phyloP scores from a whole-genome alignment of 768 basidiomycete species.

The Rhizopogon rudus region DNA sequence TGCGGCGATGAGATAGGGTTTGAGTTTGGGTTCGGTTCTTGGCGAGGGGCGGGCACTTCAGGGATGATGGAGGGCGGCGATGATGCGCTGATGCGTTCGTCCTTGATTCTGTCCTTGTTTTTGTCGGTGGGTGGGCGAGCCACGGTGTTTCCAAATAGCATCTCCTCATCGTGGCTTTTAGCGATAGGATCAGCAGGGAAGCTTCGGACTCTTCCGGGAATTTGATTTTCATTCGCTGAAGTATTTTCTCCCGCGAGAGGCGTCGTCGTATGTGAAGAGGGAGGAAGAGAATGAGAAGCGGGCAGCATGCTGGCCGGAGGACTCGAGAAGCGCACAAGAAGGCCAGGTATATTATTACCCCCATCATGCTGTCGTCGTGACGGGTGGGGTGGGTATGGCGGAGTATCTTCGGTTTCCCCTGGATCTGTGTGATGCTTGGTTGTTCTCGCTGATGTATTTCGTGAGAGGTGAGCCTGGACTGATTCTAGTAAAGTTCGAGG shows the following conservation, averaged over 20 bases:
- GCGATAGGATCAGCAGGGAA: not conserved
- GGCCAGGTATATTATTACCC: not conserved
- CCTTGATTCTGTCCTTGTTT: slow-evolving; percentile 2
- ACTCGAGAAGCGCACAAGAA: slow-evolving; percentile 4
- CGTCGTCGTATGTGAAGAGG: too few relatives aligned
- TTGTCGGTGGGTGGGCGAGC: slow-evolving; percentile 20
- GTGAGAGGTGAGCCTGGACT: slow-evolving; percentile 42
- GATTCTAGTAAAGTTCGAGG: slow-evolving; percentile 41
- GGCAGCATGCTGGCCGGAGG: not conserved
- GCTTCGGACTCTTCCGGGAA: not conserved
- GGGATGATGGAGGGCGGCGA: not conserved
- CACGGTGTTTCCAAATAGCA: slow-evolving; percentile 18
- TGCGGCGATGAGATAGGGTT: not conserved
- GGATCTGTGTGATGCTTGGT: not conserved
- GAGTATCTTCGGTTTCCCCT: not conserved
- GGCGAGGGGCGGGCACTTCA: not conserved
- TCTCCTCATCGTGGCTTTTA: slow-evolving; percentile 1
- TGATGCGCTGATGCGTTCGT: slow-evolving; percentile 3
- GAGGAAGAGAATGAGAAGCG: not conserved
- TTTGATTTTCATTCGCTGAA: not conserved
- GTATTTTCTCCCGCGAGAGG: not conserved
- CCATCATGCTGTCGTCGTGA: not conserved
- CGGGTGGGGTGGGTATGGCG: not conserved
- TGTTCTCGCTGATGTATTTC: slow-evolving; percentile 3
- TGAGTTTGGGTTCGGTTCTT: not conserved